phyloP scores from a whole-genome alignment of 1,284 basidiomycete species.

The Thelephora terrestris region DNA sequence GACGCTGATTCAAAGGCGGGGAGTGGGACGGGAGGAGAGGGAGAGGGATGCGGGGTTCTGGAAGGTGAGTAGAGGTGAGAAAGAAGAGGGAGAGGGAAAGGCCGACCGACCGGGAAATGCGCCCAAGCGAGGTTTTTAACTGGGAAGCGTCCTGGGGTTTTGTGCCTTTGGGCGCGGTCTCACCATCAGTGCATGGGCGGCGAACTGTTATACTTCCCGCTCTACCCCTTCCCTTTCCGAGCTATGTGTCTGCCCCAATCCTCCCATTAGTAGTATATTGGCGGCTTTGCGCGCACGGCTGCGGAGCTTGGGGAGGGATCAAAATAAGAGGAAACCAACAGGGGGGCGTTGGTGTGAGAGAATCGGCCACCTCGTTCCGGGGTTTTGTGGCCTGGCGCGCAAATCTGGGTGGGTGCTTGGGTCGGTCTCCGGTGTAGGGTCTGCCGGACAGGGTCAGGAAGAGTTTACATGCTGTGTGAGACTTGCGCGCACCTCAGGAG shows the following conservation, averaged over 20 bases:
- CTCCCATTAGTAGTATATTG: background rate
- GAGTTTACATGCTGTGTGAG: too few species aligned
- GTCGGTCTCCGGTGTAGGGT: too few species aligned
- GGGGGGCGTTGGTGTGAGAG: too few species aligned
- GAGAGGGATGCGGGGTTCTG: background rate
- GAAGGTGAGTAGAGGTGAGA: conserved; percentile 2
- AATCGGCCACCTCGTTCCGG: background rate
- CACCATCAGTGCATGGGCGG: conserved; percentile 3
- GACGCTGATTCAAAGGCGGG: too few species aligned
- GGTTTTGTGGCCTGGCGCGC: too few species aligned
- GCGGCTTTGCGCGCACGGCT: background rate
- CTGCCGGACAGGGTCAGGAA: too few species aligned
- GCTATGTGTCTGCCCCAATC: background rate
- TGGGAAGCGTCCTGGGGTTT: conserved; percentile 5
- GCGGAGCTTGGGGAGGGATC: background rate
- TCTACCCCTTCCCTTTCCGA: too few species aligned
- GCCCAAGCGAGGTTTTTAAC: conserved; percentile 6
- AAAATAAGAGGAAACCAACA: background rate
- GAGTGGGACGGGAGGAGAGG: conserved; percentile 1
- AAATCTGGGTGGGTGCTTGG: too few species aligned
- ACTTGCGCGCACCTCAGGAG: conserved; percentile 2
- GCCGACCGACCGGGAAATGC: conserved; percentile 4
- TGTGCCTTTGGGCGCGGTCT: too few species aligned
- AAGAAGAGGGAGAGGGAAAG: conserved; percentile 2
- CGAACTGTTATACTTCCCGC: background rate